Base-by-base conservation (phyloP, 441 rosid genomes). In the Cnidoscolus chayamansa region DNA sequence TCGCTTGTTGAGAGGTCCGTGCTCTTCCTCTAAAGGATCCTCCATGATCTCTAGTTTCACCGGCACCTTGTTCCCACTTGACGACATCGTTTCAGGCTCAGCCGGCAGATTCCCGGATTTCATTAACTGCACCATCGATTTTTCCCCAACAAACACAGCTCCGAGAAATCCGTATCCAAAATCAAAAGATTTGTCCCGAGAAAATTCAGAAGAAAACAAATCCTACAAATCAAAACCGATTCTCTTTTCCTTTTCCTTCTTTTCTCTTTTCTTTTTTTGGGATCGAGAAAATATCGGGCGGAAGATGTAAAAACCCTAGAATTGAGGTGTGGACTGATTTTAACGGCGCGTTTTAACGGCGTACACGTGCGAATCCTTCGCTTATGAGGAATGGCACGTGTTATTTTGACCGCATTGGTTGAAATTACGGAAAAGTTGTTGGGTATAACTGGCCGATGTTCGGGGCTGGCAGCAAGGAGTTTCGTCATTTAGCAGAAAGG, bases 11-110 rank as follows among this genome's bases (percentile, higher is more conserved):
- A 81, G 84, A 75, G 93, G 91, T 35, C 84, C 93, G 19, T 87
- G 79, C 64, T 84, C 91, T 77, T 91, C 98, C 77, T 88, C 96
- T 75, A 88, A 78, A 20, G 81, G 64, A 70, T 95, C 97, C 72
- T 90, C 97, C 0, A 54, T 80, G 79, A 87, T 86, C 96, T 92
- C 99, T 49, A 86, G 76, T 81, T 90, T 94, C 80, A 94, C 96
- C 82, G 90, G 86, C 2, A 75, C 59, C 78, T 82, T 84, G 74
- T 79, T 85, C 35, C 79, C 84, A 57, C 70, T 58, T 62, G 88
- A 71, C 59, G 72, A 40, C 75, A 85, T 68, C 78, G 83, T 71
- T 65, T 83, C 86, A 47, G 80, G 77, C 43, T 86, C 94, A 35
- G 85, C 78, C 59, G 79, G 85, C 11, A 78, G 54, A 67, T 81